Base-by-base conservation (phyloP, 805 yeast genomes). In the Sugiyamaella floridensis region DNA sequence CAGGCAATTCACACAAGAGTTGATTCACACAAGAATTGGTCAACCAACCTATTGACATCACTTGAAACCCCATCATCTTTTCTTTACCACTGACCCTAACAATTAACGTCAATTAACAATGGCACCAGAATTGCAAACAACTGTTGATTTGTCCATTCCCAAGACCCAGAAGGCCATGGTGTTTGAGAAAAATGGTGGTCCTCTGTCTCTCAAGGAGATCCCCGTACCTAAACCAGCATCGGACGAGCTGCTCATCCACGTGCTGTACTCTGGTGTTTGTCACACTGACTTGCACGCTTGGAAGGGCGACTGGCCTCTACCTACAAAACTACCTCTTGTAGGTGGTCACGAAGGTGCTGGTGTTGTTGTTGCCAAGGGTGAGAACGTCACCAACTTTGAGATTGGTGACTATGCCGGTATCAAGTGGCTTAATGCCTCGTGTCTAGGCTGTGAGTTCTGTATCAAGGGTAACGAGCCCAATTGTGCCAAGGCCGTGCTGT, bases 261-360 rank as follows among this genome's bases (percentile, higher is more conserved):
- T 89, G 71, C 82, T 81, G 73, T 88, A 83, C 77, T 81, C 95
- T 26, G 96, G 96, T 72, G 95, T 88, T 53, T 88, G 96, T 73
- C 96, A 89, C 77, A 87, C 96, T 40, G 96, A 88, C 67, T 79
- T 89, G 69, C 96, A 89, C 75, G 95, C 95, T 52, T 86, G 93
- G 90, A 81, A 85, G 68, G 95, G 95, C 65, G 96, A 89, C 74
- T 88, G 95, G 95, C 93, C 95, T 49, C 75, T 85, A 69, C 79
- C 73, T 58, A 79, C 84, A 59, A 83, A 83, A 67, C 75, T 83
- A 55, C 92, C 93, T 20, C 73, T 85, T 61, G 89, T 86, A 48
- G 93, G 93, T 58, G 95, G 95, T 62, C 95, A 86, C 72, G 95
- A 86, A 72, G 95, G 93, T 73, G 90, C 92, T 28, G 95, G 95